Evolutionary conservation across 2,329 filamentous ascomycete genomes (phyloP).

Genomic region (Akanthomyces muscarius): DNA sequence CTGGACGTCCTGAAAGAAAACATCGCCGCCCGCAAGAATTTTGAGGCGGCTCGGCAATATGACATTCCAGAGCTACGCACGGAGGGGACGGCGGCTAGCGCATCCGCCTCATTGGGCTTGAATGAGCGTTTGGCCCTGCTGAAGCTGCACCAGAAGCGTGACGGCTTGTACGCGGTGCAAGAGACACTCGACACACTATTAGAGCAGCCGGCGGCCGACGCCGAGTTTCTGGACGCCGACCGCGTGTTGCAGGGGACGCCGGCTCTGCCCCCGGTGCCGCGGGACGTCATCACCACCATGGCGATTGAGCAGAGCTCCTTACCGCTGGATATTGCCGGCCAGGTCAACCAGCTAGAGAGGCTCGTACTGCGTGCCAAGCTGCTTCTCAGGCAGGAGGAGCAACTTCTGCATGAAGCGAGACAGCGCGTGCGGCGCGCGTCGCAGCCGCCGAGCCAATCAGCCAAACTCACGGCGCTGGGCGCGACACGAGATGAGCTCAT

Average conservation of each 20-base stretch:
- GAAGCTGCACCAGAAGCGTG: conserved; percentile 48
- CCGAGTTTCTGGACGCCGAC: conserved; percentile 47
- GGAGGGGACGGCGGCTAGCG: conserved; percentile 19
- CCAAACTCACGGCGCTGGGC: conserved; percentile 51
- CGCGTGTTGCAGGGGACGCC: conserved; percentile 43
- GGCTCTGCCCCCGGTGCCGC: conserved; percentile 48
- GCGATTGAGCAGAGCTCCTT: conserved; percentile 37
- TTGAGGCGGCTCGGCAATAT: conserved; percentile 31
- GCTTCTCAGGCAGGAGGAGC: conserved; percentile 53
- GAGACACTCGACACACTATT: conserved; percentile 47
- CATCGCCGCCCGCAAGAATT: conserved; percentile 46
- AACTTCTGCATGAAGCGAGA: conserved; percentile 45
- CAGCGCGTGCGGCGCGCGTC: conserved; percentile 33
- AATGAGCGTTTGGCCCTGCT: conserved; percentile 49
- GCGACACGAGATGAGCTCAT: conserved; percentile 58
- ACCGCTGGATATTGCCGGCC: conserved; percentile 41
- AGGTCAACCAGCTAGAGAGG: conserved; percentile 53
- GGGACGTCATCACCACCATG: conserved; percentile 48
- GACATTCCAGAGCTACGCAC: neutral
- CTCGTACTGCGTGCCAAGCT: conserved; percentile 56
- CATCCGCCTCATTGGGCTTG: conserved; percentile 30
- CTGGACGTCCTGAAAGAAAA: conserved; percentile 52
- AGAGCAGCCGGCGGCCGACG: conserved; percentile 48
- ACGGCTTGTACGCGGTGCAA: conserved; percentile 47
- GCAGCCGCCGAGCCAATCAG: conserved; percentile 30